Percentiles rank a stretch among this genome's conserved stretches.
These are phyloP conservation scores for Auxenochlorella pyrenoidosa DNA, from an alignment of 139 green algal genomes.

Conservation along the genomic window DNA sequence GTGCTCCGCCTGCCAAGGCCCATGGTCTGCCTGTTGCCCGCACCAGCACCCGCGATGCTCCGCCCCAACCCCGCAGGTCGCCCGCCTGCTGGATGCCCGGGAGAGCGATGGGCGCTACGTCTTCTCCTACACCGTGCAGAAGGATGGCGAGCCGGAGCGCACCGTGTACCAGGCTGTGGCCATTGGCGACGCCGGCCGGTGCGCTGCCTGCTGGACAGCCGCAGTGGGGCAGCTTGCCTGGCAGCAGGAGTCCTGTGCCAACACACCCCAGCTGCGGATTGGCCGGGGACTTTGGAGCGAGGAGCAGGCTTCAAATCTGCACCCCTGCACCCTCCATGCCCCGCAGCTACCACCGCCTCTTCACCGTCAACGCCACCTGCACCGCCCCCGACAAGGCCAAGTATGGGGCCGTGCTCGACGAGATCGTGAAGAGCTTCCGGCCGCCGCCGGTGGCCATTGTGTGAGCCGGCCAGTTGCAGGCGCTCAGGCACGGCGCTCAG, in stretches of 20 bases:
- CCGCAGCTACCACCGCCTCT: constrained; percentile 25
- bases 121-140: constrained; percentile 26
- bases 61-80: background rate
- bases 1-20: too few relatives aligned
- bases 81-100: constrained; percentile 30
- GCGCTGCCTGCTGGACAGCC: too few relatives aligned
- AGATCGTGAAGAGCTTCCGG: constrained; percentile 33
- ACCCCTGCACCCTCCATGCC: background rate
- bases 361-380: constrained; percentile 46
- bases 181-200: constrained; percentile 29
- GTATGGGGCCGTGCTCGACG: constrained; percentile 15
- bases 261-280: too few relatives aligned
- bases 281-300: too few relatives aligned
- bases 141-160: constrained; percentile 12
- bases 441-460: background rate
- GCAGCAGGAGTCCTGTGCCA: too few relatives aligned
- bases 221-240: too few relatives aligned
- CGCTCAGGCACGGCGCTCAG: too few relatives aligned
- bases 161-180: constrained; percentile 33
- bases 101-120: constrained; percentile 25
- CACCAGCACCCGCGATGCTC: too few relatives aligned
- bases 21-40: too few relatives aligned
- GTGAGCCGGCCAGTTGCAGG: background rate
- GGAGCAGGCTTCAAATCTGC: background rate
- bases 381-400: background rate